Percentiles rank a stretch among this genome's conserved stretches.
Evolutionary conservation across 2,329 filamentous ascomycete genomes (phyloP).

Genomic region (Neofusicoccum cordaticola): DNA sequence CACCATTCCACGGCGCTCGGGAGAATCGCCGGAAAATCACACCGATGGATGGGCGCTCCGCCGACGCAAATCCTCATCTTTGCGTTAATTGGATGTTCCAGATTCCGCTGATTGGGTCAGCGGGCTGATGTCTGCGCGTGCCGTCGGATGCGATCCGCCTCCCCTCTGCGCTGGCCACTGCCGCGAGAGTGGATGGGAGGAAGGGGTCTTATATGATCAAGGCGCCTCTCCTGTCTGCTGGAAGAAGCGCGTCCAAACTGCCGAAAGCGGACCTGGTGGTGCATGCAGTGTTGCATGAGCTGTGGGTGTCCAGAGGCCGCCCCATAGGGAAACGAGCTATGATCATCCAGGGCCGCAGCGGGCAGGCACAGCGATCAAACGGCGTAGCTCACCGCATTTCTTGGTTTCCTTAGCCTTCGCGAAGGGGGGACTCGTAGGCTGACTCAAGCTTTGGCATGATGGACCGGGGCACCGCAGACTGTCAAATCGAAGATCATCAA

Average conservation of each 20-base stretch:
- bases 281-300: conserved; percentile 13
- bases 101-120: conserved; percentile 3
- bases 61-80: conserved; percentile 17
- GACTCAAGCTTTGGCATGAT: conserved; percentile 13
- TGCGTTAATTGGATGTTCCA: conserved; percentile 13
- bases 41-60: conserved; percentile 14
- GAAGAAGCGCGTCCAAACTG: conserved; percentile 9
- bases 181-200: conserved; percentile 7
- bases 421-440: conserved; percentile 6
- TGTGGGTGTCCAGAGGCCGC: background rate
- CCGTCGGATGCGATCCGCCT: conserved; percentile 14
- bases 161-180: conserved; percentile 10
- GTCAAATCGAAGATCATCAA: conserved; percentile 17
- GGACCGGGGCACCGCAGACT: conserved; percentile 3
- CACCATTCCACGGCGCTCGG: conserved; percentile 5
- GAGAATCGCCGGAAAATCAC: conserved; percentile 19
- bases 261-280: conserved; percentile 11
- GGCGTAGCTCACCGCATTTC: conserved; percentile 16
- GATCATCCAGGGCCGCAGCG: conserved; percentile 13
- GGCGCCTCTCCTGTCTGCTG: conserved; percentile 7
- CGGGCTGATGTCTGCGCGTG: conserved; percentile 9
- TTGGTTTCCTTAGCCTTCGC: background rate
- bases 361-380: conserved; percentile 14
- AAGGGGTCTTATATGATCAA: conserved; percentile 3
- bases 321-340: conserved; percentile 8